These are phyloP conservation scores for Nothophaeocryptopus gaeumannii DNA, from an alignment of 2,329 filamentous ascomycete genomes.

Conservation along the genomic window DNA sequence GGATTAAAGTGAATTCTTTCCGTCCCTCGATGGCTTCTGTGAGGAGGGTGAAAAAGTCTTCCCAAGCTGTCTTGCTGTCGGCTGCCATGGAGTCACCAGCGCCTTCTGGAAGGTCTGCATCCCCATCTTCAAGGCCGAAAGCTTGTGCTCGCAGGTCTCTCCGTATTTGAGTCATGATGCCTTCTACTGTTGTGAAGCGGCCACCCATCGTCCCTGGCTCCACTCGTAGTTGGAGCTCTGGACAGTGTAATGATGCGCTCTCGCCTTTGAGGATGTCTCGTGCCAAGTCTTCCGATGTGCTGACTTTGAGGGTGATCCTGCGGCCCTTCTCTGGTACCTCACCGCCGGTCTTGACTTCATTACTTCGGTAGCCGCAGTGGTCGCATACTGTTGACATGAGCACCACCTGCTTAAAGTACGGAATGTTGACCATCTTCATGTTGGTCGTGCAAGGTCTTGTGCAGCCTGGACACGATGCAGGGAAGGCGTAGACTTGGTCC, in stretches of 20 bases:
- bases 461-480: constrained; percentile 87
- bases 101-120: constrained; percentile 36
- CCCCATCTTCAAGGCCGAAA: constrained; percentile 66
- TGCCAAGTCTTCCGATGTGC: constrained; percentile 68
- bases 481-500: constrained; percentile 90
- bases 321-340: constrained; percentile 83
- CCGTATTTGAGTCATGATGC: constrained; percentile 85
- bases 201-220: constrained; percentile 93
- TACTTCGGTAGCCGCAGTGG: constrained; percentile 83
- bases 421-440: constrained; percentile 99
- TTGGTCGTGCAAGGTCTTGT: constrained; percentile 81
- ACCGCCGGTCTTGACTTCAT: constrained; percentile 96
- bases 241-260: constrained; percentile 80
- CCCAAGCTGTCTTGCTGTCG: constrained; percentile 70
- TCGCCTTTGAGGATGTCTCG: constrained; percentile 96
- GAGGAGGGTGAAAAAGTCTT: constrained; percentile 73
- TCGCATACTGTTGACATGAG: constrained; percentile 93
- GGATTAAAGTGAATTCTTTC: constrained; percentile 74
- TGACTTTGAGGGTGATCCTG: constrained; percentile 74
- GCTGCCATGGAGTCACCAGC: constrained; percentile 71
- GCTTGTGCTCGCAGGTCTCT: constrained; percentile 86
- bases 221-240: constrained; percentile 81
- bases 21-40: constrained; percentile 76
- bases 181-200: constrained; percentile 95
- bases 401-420: constrained; percentile 95